phyloP scores from a whole-genome alignment of 768 basidiomycete species.

The Boletus rubropictus region DNA sequence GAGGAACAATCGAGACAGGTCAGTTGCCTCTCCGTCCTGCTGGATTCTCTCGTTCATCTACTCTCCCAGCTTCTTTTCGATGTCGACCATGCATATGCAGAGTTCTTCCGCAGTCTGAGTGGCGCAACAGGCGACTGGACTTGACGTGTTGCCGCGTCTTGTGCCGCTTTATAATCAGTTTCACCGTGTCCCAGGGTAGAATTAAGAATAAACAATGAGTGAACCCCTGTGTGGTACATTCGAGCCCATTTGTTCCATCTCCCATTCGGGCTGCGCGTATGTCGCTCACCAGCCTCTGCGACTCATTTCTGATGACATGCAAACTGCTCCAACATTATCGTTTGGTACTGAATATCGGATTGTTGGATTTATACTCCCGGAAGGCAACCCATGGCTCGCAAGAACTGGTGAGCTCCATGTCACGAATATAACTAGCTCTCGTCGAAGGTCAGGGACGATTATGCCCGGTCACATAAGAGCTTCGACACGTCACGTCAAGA shows the following conservation, averaged over 20 bases:
- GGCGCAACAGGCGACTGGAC: slow-evolving; percentile 31
- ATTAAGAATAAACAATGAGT: neutral
- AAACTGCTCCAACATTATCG: neutral
- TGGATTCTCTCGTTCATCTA: neutral
- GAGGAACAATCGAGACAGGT: slow-evolving; percentile 95
- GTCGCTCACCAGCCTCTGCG: neutral
- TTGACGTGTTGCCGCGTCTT: slow-evolving; percentile 7
- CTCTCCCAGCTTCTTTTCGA: slow-evolving; percentile 78
- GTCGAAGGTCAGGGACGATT: neutral
- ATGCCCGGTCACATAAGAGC: neutral
- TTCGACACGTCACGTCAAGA: neutral
- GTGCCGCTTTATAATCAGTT: neutral
- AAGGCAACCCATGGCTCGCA: no score
- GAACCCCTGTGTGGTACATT: neutral
- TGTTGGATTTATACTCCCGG: neutral
- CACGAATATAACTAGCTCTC: neutral
- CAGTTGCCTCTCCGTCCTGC: slow-evolving; percentile 6
- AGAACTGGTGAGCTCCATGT: no score
- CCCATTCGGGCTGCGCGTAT: neutral
- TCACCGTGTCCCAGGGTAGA: neutral
- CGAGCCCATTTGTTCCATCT: neutral
- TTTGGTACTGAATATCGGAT: neutral
- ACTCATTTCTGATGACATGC: neutral
- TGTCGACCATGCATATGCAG: slow-evolving; percentile 92
- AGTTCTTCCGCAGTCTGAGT: slow-evolving; percentile 78